Percentiles rank a stretch among this genome's conserved stretches.
Evolutionary conservation across 73 alveolate genomes (phyloP).

Genomic region (Paramecium tetraurelia): DNA sequence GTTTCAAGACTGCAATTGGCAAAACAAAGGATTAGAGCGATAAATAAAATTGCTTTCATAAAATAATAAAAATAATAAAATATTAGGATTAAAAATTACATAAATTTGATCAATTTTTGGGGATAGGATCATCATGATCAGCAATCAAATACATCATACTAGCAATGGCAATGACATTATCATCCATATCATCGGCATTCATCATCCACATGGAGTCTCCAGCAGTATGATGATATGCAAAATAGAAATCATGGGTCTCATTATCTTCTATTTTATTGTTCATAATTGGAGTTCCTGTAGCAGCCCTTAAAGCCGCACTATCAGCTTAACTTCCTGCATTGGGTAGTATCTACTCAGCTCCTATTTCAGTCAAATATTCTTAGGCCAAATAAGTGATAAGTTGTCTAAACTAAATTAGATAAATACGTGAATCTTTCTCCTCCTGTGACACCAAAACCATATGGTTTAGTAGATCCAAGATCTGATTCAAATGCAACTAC

Average conservation of each 20-base stretch:
- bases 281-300: conserved; percentile 45
- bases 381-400: background rate
- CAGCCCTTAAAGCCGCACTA: background rate
- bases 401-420: background rate
- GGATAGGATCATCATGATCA: background rate
- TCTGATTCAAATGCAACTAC: conserved; percentile 58
- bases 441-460: conserved; percentile 53
- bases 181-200: conserved; percentile 61
- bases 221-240: conserved; percentile 60
- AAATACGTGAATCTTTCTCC: background rate
- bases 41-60: background rate
- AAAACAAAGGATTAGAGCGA: background rate
- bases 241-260: conserved; percentile 40
- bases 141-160: background rate
- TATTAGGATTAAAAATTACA: background rate
- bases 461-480: conserved; percentile 58
- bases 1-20: conserved; percentile 21
- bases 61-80: background rate
- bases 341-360: background rate
- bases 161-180: conserved; percentile 57
- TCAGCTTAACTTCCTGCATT: background rate
- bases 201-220: conserved; percentile 62
- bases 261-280: conserved; percentile 28
- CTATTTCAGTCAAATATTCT: background rate
- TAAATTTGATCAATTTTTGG: background rate